Base-by-base conservation (phyloP, 768 basidiomycete genomes). In the Mrakia hoshinonis region DNA sequence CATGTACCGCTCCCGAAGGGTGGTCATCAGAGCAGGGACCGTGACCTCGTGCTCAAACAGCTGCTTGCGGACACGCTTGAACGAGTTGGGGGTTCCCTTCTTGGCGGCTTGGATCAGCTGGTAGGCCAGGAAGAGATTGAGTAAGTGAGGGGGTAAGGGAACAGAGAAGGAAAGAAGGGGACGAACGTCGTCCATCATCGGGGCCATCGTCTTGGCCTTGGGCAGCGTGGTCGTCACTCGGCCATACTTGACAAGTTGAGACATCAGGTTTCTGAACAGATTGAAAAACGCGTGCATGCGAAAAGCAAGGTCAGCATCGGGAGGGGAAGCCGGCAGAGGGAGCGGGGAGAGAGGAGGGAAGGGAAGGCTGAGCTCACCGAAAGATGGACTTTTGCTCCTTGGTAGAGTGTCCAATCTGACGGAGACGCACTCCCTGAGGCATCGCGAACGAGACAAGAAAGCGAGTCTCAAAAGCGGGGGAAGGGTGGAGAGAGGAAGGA, bases 211-310 rank as follows among this genome's bases (percentile, higher is more conserved):
- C 78, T 89, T 88, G 2, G 96, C 96, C 80, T 97, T 98, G 39
- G 95, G 89, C 20, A 97, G 81, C 0, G 96, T 99, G 7, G 96
- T 98, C 79, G 90, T 89, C 78, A 99, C 92, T 78, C 91, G 90
- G 77, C 96, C 92, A 81, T 98, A 92, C 77, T 97, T 87, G 69
- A 99, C 85, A 43, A 98, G 84, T 5, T 92, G 93, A 31, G 92
- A 90, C 73, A 99, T 94, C 66, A 99, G 82, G 80, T 97, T 97
- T 73, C 93, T 95, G 77, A 5, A 39, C 31, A 26, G 13, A 31
- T 22, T 13, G 12, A 38, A 3, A 36, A 12, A 9, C 39, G 54
- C 24, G 29, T 26, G 13, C 13, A 58, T n/a, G 34, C 26, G 18
- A 43, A 18, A 5, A 31, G 46, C 11, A 1, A 55, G 54, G n/a